phyloP scores from a whole-genome alignment of 164 flowering plant species.

The Protea cynaroides region DNA sequence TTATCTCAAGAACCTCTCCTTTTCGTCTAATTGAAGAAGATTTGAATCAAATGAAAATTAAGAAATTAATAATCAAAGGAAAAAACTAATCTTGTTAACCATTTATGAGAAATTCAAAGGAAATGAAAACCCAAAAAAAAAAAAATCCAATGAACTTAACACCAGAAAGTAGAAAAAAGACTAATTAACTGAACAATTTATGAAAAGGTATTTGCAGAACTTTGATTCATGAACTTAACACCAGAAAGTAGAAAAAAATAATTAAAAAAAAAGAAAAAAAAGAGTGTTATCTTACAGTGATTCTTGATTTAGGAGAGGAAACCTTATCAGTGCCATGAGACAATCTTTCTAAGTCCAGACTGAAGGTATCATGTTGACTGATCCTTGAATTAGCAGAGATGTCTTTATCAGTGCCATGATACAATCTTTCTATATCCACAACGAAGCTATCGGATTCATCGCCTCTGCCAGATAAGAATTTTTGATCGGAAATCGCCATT shows the following conservation, averaged over 20 bases:
- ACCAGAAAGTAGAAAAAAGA: too few species aligned
- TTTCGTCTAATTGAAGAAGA: too few species aligned
- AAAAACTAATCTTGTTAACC: too few species aligned
- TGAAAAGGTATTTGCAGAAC: too few species aligned
- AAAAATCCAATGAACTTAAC: too few species aligned
- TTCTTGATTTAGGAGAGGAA: constrained; percentile 32
- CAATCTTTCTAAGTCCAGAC: constrained; percentile 51
- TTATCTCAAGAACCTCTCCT: too few species aligned
- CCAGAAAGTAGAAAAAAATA: background rate
- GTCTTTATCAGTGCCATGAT: constrained; percentile 28
- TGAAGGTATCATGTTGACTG: constrained; percentile 53
- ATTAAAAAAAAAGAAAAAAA: background rate
- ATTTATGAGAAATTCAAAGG: too few species aligned
- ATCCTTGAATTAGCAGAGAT: constrained; percentile 36
- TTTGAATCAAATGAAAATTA: too few species aligned
- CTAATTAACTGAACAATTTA: too few species aligned
- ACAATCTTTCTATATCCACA: constrained; percentile 50
- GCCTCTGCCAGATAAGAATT: constrained; percentile 18
- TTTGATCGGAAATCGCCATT: constrained; percentile 29
- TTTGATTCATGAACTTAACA: background rate
- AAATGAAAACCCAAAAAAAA: too few species aligned
- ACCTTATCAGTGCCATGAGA: constrained; percentile 27
- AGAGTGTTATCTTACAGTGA: constrained; percentile 28
- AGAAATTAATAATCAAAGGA: too few species aligned
- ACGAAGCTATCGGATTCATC: constrained; percentile 43